Percentiles rank a stretch among this genome's conserved stretches.
Evolutionary conservation across 192 early-diverging fungal species (phyloP).

Genomic region (Backusella mclennaniae): DNA sequence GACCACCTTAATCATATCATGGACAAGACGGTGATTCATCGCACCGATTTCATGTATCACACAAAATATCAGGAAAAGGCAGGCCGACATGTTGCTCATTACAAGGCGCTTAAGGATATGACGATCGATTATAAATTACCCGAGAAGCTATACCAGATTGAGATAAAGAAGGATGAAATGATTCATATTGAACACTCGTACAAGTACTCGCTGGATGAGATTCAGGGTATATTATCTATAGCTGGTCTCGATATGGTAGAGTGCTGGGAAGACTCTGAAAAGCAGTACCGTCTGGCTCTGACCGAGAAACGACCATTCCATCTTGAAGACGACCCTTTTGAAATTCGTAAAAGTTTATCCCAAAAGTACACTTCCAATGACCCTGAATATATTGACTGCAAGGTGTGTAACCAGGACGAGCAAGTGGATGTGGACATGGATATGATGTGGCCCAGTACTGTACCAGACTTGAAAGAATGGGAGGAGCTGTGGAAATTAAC

Average conservation of each 20-base stretch:
- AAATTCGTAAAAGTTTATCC: background rate
- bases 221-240: constrained; percentile 45
- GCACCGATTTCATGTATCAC: constrained; percentile 66
- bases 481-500: constrained; percentile 77
- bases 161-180: constrained; percentile 69
- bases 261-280: constrained; percentile 52
- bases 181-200: constrained; percentile 89
- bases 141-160: constrained; percentile 13
- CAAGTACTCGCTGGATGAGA: constrained; percentile 72
- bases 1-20: constrained; percentile 75
- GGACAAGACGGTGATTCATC: constrained; percentile 48
- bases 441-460: constrained; percentile 11
- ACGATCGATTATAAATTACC: constrained; percentile 43
- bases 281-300: constrained; percentile 57
- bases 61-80: constrained; percentile 67
- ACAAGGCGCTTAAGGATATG: constrained; percentile 55
- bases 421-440: background rate
- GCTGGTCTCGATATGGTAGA: constrained; percentile 45
- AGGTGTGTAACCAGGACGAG: background rate
- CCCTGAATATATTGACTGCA: background rate
- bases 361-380: background rate
- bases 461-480: constrained; percentile 75
- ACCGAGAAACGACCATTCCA: constrained; percentile 55
- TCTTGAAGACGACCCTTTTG: constrained; percentile 23
- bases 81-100: constrained; percentile 83